Percentiles rank a stretch among this genome's conserved stretches.
Evolutionary conservation across 306 rosid species (phyloP).

Genomic region (Vigna nakashimae): DNA sequence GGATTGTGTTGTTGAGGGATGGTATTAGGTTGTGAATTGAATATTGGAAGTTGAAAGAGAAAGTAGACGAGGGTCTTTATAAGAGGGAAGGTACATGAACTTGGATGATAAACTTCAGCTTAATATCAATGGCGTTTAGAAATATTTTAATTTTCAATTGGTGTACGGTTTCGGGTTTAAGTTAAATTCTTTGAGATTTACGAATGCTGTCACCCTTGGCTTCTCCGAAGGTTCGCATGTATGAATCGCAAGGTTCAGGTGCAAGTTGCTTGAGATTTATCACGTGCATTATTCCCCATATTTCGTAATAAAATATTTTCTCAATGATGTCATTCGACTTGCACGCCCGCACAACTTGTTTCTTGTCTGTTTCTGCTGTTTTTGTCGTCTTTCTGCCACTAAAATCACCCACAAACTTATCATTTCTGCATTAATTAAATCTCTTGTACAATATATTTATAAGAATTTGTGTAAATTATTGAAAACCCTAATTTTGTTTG

Average conservation of each 20-base stretch:
- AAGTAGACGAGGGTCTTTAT: slow-evolving; percentile 44
- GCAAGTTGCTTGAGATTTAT: slow-evolving; percentile 36
- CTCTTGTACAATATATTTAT: no score
- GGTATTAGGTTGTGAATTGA: slow-evolving; percentile 26
- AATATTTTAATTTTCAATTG: not conserved
- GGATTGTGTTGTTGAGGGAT: no score
- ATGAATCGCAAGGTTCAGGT: slow-evolving; percentile 35
- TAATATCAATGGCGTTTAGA: not conserved
- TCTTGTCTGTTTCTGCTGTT: not conserved
- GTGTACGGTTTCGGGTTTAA: not conserved
- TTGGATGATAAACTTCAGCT: not conserved
- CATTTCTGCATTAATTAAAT: not conserved
- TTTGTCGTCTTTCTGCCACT: slow-evolving; percentile 3
- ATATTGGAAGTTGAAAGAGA: slow-evolving; percentile 20
- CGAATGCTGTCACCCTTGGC: slow-evolving; percentile 2
- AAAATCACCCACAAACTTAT: not conserved
- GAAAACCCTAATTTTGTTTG: no score
- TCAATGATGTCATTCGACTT: slow-evolving; percentile 38
- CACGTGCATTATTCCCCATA: slow-evolving; percentile 48
- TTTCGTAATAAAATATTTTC: not conserved
- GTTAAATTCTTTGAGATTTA: not conserved
- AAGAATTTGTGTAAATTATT: no score
- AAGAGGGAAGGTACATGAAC: slow-evolving; percentile 58
- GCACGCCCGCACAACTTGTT: slow-evolving; percentile 31
- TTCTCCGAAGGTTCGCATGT: slow-evolving; percentile 58